phyloP scores from a whole-genome alignment of 495 filamentous ascomycete species.

The Filosporella fistucella region DNA sequence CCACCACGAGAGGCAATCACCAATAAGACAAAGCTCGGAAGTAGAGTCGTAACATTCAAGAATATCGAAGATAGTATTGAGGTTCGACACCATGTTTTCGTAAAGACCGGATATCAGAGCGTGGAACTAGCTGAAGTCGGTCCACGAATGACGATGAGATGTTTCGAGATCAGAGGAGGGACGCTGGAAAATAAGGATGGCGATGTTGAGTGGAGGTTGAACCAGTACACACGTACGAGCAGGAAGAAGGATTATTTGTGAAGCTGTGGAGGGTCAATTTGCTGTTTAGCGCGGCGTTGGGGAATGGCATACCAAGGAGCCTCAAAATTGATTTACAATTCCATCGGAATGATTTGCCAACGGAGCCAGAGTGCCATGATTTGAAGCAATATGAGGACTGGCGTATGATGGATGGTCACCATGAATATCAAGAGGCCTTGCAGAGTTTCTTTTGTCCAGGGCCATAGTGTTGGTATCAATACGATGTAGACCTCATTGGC shows the following conservation, averaged over 20 bases:
- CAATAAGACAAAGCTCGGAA: constrained; percentile 67
- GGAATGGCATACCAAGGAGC: constrained; percentile 14
- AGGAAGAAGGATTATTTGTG: constrained; percentile 91
- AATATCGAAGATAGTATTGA: constrained; percentile 95
- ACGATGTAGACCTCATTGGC: no score
- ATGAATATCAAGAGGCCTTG: no score
- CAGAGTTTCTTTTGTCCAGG: no score
- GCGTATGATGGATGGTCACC: no score
- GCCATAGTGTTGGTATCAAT: no score
- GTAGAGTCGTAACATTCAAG: constrained; percentile 86
- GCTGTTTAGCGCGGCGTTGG: constrained; percentile 26
- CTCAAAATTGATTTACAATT: constrained; percentile 10
- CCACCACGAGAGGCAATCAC: constrained; percentile 76
- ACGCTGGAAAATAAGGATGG: constrained; percentile 92
- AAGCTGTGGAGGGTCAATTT: constrained; percentile 21
- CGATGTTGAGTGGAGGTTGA: constrained; percentile 94
- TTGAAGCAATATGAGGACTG: background rate
- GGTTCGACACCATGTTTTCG: constrained; percentile 76
- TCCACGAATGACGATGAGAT: constrained; percentile 91
- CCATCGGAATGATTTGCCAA: constrained; percentile 11
- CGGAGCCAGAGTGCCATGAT: constrained; percentile 10
- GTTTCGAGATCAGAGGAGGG: constrained; percentile 92
- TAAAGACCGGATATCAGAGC: constrained; percentile 77
- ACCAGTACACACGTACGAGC: constrained; percentile 88
- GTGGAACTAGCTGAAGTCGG: constrained; percentile 95